phyloP scores from a whole-genome alignment of 2,329 filamentous ascomycete species.

The Ascochyta lentis region DNA sequence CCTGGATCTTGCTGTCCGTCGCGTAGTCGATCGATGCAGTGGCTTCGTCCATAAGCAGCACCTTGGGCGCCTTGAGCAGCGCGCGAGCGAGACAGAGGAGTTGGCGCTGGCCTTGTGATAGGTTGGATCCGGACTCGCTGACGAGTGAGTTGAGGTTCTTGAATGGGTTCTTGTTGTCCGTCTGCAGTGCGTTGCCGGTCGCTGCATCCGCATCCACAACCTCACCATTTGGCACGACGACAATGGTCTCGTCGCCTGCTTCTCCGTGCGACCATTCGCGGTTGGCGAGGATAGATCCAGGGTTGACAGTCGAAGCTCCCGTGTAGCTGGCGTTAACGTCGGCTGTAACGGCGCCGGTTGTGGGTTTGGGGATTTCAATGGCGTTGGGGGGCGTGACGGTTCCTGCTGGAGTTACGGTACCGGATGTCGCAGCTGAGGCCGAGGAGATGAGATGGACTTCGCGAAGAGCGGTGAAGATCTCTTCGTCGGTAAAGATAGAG shows the following conservation, averaged over 20 bases:
- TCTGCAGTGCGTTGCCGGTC: conserved; percentile 45
- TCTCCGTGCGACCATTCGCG: conserved; percentile 39
- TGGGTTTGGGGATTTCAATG: conserved; percentile 44
- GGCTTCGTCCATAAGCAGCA: conserved; percentile 99
- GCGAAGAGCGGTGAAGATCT: conserved; percentile 85
- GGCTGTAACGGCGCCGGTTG: conserved; percentile 31
- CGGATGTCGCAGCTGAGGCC: conserved; percentile 49
- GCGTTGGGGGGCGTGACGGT: conserved; percentile 29
- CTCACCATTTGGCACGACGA: conserved; percentile 39
- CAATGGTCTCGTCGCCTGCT: conserved; percentile 38
- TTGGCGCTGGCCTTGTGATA: conserved; percentile 95
- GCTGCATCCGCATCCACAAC: conserved; percentile 37
- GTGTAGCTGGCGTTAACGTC: conserved; percentile 38
- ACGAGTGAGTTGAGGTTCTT: conserved; percentile 82
- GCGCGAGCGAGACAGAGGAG: conserved; percentile 92
- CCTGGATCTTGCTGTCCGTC: conserved; percentile 95
- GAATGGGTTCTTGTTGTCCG: conserved; percentile 94
- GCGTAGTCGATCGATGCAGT: conserved; percentile 97
- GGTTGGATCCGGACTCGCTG: conserved; percentile 88
- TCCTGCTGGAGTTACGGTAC: conserved; percentile 29
- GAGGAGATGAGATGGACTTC: conserved; percentile 82
- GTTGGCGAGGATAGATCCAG: conserved; percentile 41
- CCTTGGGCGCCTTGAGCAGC: conserved; percentile 86
- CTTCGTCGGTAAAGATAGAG: conserved; percentile 82
- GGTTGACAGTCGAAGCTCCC: conserved; percentile 40